Conservation (phyloP, 1,284 basidiomycete genomes). For the Phlebopus sp. region DNA sequence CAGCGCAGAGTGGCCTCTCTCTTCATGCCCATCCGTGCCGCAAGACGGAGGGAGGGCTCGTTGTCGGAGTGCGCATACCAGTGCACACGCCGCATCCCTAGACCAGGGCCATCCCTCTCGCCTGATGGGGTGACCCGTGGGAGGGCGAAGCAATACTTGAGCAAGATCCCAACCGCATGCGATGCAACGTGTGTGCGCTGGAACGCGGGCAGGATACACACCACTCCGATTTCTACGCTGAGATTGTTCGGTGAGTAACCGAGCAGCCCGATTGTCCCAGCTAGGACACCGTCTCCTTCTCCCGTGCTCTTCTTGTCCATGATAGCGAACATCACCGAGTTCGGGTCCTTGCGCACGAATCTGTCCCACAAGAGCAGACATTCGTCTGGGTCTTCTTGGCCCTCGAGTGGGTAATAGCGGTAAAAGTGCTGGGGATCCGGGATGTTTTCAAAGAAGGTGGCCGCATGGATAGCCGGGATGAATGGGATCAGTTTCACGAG, state of each 20-base stretch:
- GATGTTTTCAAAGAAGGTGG: slow-evolving; percentile 24
- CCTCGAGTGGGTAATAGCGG: slow-evolving; percentile 14
- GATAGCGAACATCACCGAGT: slow-evolving; percentile 33
- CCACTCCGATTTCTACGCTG: slow-evolving; percentile 1
- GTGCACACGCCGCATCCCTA: slow-evolving; percentile 36
- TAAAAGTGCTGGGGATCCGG: slow-evolving; percentile 15
- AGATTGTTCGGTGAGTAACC: slow-evolving; percentile 4
- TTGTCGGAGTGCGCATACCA: slow-evolving; percentile 37
- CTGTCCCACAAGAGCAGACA: slow-evolving; percentile 12
- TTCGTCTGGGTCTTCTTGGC: slow-evolving; percentile 6
- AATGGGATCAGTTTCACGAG: slow-evolving; percentile 42
- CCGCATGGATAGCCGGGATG: slow-evolving; percentile 34
- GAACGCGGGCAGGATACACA: slow-evolving; percentile 5
- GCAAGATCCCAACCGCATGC: slow-evolving; percentile 5
- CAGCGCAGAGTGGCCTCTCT: slow-evolving; percentile 32
- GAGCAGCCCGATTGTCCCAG: slow-evolving; percentile 3
- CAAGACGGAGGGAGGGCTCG: slow-evolving; percentile 26
- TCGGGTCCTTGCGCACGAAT: slow-evolving; percentile 13
- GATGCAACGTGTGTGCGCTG: slow-evolving; percentile 10
- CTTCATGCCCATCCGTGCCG: slow-evolving; percentile 35
- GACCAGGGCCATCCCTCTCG: slow-evolving; percentile 12
- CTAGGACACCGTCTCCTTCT: background rate
- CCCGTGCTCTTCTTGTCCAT: slow-evolving; percentile 40
- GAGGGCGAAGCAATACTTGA: slow-evolving; percentile 2
- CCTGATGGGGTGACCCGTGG: background rate